Evolutionary conservation across 1,139 yeast genomes (phyloP).

Genomic region (Debaryomycetaceae sp.): DNA sequence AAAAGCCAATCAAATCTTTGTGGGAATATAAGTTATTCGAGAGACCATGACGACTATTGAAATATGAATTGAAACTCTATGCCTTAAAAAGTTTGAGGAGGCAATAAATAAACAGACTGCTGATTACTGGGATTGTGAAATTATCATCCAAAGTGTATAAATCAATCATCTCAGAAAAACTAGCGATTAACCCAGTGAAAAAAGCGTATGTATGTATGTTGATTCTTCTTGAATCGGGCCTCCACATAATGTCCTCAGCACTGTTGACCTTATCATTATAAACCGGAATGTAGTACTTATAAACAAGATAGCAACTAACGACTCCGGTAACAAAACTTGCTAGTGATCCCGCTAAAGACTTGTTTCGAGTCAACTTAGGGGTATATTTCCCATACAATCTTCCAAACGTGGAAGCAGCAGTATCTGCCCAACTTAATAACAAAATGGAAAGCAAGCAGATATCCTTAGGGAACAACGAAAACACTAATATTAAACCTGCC

Average conservation of each 20-base stretch:
- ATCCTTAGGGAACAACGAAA: constrained; percentile 72
- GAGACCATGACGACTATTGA: background rate
- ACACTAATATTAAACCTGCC: constrained; percentile 72
- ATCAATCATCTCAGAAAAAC: constrained; percentile 81
- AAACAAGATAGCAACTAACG: constrained; percentile 59
- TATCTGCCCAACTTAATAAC: constrained; percentile 92
- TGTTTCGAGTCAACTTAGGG: constrained; percentile 68
- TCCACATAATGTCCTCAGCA: constrained; percentile 62
- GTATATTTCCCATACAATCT: constrained; percentile 80
- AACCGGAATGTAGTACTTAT: constrained; percentile 67
- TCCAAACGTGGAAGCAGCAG: constrained; percentile 94
- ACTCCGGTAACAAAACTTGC: constrained; percentile 84
- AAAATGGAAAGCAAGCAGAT: constrained; percentile 72
- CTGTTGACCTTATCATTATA: constrained; percentile 46
- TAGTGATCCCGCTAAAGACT: constrained; percentile 82
- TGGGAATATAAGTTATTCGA: too few species aligned
- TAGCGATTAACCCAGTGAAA: constrained; percentile 75
- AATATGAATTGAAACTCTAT: constrained; percentile 7
- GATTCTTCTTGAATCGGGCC: constrained; percentile 55
- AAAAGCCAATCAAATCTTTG: too few species aligned
- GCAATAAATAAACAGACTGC: constrained; percentile 59
- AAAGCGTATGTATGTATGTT: constrained; percentile 51
- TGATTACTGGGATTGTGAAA: constrained; percentile 85
- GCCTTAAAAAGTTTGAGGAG: constrained; percentile 28
- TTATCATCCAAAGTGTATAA: constrained; percentile 81